Conservation (phyloP, 495 filamentous ascomycete species). For the Aspergillus sclerotioniger region DNA sequence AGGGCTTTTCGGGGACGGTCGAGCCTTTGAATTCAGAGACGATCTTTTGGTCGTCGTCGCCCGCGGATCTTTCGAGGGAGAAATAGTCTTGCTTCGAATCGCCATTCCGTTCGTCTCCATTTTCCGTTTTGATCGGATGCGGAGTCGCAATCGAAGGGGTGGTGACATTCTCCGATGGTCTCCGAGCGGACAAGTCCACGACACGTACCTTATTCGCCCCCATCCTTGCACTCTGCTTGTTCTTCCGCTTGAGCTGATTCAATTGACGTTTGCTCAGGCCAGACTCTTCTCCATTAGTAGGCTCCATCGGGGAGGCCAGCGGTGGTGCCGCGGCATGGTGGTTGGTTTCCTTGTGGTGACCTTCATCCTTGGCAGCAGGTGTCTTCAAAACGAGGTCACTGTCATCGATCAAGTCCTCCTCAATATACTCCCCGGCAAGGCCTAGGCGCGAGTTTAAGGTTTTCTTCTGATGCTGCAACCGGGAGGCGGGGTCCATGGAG, state of each 20-base stretch:
- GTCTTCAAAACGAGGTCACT: conserved; percentile 55
- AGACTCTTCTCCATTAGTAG: conserved; percentile 58
- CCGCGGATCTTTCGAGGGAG: conserved; percentile 69
- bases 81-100: conserved; percentile 72
- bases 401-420: conserved; percentile 73
- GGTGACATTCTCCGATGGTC: conserved; percentile 63
- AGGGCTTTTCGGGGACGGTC: conserved; percentile 55
- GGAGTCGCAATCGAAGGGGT: conserved; percentile 64
- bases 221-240: conserved; percentile 78
- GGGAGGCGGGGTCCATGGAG: conserved; percentile 71
- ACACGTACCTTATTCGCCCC: conserved; percentile 85
- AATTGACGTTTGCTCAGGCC: conserved; percentile 86
- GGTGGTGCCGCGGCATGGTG: conserved; percentile 37
- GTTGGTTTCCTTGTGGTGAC: conserved; percentile 41
- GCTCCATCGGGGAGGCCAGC: conserved; percentile 51
- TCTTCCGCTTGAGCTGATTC: conserved; percentile 89
- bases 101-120: conserved; percentile 52
- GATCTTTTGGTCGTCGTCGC: conserved; percentile 85
- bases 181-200: conserved; percentile 76
- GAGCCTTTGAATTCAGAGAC: conserved; percentile 95
- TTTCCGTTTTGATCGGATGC: conserved; percentile 64
- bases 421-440: conserved; percentile 78
- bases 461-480: conserved; percentile 85
- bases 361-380: conserved; percentile 47
- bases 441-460: conserved; percentile 80